phyloP scores from a whole-genome alignment of 2,329 filamentous ascomycete species.

The Berkeleyomyces basicola region DNA sequence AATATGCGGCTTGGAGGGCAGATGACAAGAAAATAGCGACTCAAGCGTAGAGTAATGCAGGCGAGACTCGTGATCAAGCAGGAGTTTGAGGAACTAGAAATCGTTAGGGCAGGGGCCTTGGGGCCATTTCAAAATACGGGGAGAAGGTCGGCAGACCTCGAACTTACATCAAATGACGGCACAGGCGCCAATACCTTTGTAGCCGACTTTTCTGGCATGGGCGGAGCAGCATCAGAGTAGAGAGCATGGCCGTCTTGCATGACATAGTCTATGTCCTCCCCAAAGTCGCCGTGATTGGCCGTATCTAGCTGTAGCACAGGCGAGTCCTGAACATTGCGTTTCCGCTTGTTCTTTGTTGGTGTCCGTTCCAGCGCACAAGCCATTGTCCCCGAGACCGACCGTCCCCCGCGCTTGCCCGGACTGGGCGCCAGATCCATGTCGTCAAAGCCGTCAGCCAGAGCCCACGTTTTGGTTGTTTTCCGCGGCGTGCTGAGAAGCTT shows the following conservation, averaged over 20 bases:
- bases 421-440: constrained; percentile 41
- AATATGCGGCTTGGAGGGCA: neutral
- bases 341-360: constrained; percentile 55
- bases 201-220: neutral
- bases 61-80: constrained; percentile 44
- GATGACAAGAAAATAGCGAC: constrained; percentile 40
- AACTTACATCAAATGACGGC: constrained; percentile 10
- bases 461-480: constrained; percentile 37
- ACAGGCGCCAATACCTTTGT: neutral
- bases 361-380: constrained; percentile 22
- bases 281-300: constrained; percentile 15
- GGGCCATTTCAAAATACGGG: no score
- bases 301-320: constrained; percentile 36
- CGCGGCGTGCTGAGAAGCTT: constrained; percentile 40
- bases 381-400: neutral
- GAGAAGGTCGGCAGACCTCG: neutral
- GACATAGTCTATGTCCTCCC: neutral
- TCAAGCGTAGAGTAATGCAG: constrained; percentile 49
- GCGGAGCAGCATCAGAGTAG: neutral
- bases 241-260: neutral
- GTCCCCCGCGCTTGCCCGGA: constrained; percentile 29
- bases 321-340: constrained; percentile 47
- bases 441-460: constrained; percentile 61
- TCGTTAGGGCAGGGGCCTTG: neutral
- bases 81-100: constrained; percentile 39